Evolutionary conservation across 2,329 filamentous ascomycete species (phyloP).

Genomic region (Fusarium aywerte): DNA sequence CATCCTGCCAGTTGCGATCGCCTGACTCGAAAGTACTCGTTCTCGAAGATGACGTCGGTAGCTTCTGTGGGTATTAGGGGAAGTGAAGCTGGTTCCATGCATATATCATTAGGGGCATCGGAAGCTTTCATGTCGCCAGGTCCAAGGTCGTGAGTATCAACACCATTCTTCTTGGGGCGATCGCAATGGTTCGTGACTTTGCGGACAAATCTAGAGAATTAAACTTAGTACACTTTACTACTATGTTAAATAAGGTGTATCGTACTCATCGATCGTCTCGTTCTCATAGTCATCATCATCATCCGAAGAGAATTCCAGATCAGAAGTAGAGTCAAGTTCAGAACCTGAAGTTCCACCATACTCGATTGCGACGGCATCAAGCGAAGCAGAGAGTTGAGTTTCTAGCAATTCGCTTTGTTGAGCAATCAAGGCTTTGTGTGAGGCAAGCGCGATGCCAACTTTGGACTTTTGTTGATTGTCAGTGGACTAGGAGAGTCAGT

Average conservation of each 20-base stretch:
- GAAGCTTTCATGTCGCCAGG: conserved; percentile 18
- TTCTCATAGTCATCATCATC: conserved; percentile 42
- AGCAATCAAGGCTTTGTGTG: conserved; percentile 2
- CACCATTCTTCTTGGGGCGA: conserved; percentile 6
- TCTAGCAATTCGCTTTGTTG: conserved; percentile 6
- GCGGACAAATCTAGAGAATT: conserved; percentile 24
- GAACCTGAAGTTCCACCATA: conserved; percentile 38
- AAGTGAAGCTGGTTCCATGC: background rate
- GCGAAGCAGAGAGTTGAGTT: background rate
- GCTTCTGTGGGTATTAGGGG: conserved; percentile 9
- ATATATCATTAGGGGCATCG: background rate
- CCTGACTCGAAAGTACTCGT: conserved; percentile 55
- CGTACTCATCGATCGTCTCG: conserved; percentile 39
- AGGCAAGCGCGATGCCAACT: background rate
- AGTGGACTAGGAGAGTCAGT: background rate
- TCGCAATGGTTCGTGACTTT: conserved; percentile 25
- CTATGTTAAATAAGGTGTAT: background rate
- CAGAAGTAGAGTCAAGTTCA: conserved; percentile 33
- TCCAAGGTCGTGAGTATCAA: conserved; percentile 18
- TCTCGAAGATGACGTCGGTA: conserved; percentile 47
- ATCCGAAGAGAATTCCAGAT: conserved; percentile 36
- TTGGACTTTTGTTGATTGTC: background rate
- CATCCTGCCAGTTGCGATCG: conserved; percentile 57
- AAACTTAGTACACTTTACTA: background rate
- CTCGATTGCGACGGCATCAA: conserved; percentile 20